Evolutionary conservation across 192 early-diverging fungal genomes (phyloP).

Genomic region (Backusella tarrabulga): DNA sequence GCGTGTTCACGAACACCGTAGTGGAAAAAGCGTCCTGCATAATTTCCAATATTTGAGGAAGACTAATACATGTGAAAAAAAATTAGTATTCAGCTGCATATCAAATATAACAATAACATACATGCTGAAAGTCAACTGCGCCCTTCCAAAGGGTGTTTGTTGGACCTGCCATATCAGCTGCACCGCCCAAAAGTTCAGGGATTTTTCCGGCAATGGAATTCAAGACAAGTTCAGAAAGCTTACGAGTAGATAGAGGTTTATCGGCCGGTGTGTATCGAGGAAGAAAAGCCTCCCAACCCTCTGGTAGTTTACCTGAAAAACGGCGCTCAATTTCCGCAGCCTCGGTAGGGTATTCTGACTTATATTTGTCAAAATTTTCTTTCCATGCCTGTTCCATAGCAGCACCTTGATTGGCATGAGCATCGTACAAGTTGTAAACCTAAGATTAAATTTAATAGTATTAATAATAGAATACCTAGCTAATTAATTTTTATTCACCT

Average conservation of each 20-base stretch:
- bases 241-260: constrained; percentile 78
- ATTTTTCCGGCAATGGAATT: constrained; percentile 74
- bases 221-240: constrained; percentile 79
- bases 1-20: constrained; percentile 97
- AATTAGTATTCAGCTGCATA: neutral
- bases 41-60: constrained; percentile 66
- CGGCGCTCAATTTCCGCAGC: constrained; percentile 75
- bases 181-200: constrained; percentile 89
- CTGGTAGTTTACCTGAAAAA: constrained; percentile 66
- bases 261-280: constrained; percentile 78
- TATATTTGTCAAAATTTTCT: constrained; percentile 64
- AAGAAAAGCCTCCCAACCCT: constrained; percentile 62
- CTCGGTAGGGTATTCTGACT: constrained; percentile 57
- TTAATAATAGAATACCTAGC: neutral
- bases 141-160: constrained; percentile 93
- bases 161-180: constrained; percentile 93
- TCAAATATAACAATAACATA: constrained; percentile 8
- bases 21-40: constrained; percentile 83
- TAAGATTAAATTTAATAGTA: neutral
- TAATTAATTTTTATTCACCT: constrained; percentile 5
- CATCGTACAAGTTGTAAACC: neutral
- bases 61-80: neutral
- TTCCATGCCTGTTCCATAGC: constrained; percentile 54
- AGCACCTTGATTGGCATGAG: neutral
- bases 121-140: constrained; percentile 87